phyloP scores from a whole-genome alignment of 768 basidiomycete species.

The Mycena haematopus region DNA sequence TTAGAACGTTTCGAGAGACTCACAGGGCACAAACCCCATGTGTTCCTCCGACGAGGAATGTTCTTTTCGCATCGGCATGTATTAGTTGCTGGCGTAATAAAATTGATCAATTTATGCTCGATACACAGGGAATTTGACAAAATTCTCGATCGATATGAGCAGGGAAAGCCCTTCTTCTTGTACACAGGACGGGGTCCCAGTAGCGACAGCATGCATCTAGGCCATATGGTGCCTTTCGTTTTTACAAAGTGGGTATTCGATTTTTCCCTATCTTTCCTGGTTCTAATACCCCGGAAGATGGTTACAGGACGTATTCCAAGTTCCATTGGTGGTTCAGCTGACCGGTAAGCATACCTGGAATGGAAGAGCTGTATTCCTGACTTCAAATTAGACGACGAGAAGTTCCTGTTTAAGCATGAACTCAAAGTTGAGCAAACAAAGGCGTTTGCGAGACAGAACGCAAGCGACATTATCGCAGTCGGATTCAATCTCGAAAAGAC shows the following conservation, averaged over 20 bases:
- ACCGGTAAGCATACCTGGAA: conserved; percentile 63
- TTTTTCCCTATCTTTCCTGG: not conserved
- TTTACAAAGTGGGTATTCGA: conserved; percentile 84
- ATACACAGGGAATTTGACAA: conserved; percentile 86
- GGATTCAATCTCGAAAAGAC: conserved; percentile 93
- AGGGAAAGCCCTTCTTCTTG: conserved; percentile 96
- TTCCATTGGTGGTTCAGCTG: conserved; percentile 93
- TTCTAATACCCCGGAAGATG: conserved; percentile 59
- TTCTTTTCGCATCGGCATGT: conserved; percentile 97
- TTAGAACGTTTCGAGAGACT: conserved; percentile 89
- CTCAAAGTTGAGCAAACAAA: conserved; percentile 90
- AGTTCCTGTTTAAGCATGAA: conserved; percentile 97
- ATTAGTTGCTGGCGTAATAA: conserved; percentile 18
- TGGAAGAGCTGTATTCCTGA: not conserved
- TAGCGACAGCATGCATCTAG: conserved; percentile 96
- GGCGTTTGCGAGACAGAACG: conserved; percentile 82
- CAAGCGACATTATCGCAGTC: conserved; percentile 96
- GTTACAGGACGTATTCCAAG: conserved; percentile 95
- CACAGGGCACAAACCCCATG: conserved; percentile 88
- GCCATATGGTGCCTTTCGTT: conserved; percentile 96
- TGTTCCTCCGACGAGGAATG: conserved; percentile 87
- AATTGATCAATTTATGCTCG: conserved; percentile 15
- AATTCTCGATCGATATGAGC: conserved; percentile 94
- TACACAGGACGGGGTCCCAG: conserved; percentile 98
- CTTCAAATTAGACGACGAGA: conserved; percentile 84